Conservation (phyloP, 257 asterid species). For the Cordia subcordata region DNA sequence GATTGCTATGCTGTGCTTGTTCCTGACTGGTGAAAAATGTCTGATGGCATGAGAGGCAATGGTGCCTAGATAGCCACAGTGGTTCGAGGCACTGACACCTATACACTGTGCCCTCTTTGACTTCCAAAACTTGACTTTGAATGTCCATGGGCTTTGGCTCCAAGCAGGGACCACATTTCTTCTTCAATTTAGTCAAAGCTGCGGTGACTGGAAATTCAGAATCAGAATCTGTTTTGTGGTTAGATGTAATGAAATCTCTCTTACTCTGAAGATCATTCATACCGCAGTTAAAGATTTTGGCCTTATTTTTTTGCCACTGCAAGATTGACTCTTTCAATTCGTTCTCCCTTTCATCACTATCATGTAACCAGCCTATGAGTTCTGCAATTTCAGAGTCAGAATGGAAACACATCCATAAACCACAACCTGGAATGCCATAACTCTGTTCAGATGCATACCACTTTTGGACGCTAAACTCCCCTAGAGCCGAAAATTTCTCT, state of each 20-base stretch:
- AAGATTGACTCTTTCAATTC: constrained; percentile 73
- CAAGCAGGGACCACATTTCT: constrained; percentile 40
- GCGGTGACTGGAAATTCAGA: constrained; percentile 46
- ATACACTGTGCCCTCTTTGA: constrained; percentile 32
- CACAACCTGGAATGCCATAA: constrained; percentile 41
- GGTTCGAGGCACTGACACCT: constrained; percentile 88
- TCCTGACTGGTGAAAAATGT: constrained; percentile 53
- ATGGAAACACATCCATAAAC: constrained; percentile 66
- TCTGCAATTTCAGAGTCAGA: constrained; percentile 56
- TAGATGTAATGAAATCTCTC: constrained; percentile 20
- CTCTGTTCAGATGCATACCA: constrained; percentile 34
- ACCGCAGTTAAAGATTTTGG: constrained; percentile 30
- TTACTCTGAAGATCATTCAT: constrained; percentile 33
- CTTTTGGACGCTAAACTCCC: constrained; percentile 18
- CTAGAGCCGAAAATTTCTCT: neutral
- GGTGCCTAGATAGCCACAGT: constrained; percentile 61
- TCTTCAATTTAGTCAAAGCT: constrained; percentile 55
- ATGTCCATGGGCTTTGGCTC: constrained; percentile 25
- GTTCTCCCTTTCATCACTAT: constrained; percentile 56
- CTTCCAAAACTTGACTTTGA: constrained; percentile 27
- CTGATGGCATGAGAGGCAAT: constrained; percentile 70
- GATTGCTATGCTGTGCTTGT: constrained; percentile 45
- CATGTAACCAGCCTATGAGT: constrained; percentile 74
- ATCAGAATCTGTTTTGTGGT: constrained; percentile 21
- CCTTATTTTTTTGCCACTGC: constrained; percentile 47